These are phyloP conservation scores for Phlyctochytrium bullatum DNA, from an alignment of 192 early-diverging fungal species.

Conservation along the genomic window DNA sequence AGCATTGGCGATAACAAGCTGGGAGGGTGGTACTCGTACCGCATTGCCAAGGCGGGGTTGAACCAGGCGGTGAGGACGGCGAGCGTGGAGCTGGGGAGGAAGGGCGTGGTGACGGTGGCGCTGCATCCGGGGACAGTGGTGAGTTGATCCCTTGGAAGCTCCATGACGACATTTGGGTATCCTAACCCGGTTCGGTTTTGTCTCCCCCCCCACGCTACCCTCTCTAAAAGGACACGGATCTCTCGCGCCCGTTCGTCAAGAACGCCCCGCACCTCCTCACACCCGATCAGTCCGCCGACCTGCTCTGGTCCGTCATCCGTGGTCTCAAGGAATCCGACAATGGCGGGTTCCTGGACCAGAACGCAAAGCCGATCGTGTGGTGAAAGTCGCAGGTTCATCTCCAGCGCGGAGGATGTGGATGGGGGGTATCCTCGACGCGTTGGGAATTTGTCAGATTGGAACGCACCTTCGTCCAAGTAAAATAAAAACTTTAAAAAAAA, in stretches of 20 bases:
- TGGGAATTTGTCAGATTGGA: too few relatives aligned
- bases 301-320: constrained; percentile 19
- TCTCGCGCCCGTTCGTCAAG: constrained; percentile 21
- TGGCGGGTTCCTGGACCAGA: constrained; percentile 34
- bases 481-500: too few relatives aligned
- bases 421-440: too few relatives aligned
- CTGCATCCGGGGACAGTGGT: constrained; percentile 26
- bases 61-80: constrained; percentile 27
- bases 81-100: constrained; percentile 24
- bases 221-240: constrained; percentile 17
- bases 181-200: too few relatives aligned
- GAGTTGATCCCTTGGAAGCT: not conserved
- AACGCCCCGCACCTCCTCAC: constrained; percentile 11
- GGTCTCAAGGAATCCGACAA: constrained; percentile 13
- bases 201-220: not conserved
- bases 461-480: too few relatives aligned
- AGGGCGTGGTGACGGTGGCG: constrained; percentile 12
- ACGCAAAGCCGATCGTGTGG: constrained; percentile 29
- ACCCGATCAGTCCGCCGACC: constrained; percentile 21
- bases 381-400: too few relatives aligned
- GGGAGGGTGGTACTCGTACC: constrained; percentile 38
- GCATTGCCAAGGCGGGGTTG: constrained; percentile 29
- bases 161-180: too few relatives aligned
- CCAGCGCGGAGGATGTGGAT: too few relatives aligned
- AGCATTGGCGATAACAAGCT: constrained; percentile 34